Conservation (phyloP, 305 asterid species). For the Solanum hybrid region DNA sequence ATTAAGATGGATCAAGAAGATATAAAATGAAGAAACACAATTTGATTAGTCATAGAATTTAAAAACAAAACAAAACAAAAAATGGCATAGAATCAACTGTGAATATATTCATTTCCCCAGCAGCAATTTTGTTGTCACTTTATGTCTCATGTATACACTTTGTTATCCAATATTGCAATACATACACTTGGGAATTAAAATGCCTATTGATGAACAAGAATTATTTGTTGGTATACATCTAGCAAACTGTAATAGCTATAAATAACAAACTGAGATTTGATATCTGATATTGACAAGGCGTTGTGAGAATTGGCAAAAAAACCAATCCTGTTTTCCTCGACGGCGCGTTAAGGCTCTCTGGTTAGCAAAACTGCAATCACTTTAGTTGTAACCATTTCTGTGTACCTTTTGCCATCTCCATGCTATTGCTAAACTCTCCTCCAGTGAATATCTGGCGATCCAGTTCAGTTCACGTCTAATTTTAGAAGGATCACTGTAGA, state of each 20-base stretch:
- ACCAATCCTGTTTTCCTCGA: neutral
- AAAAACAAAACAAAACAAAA: neutral
- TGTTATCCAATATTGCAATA: neutral
- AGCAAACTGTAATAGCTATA: neutral
- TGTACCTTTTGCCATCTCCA: constrained; percentile 96
- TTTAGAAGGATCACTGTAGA: constrained; percentile 78
- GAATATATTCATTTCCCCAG: neutral
- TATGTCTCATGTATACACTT: neutral
- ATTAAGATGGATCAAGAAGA: neutral
- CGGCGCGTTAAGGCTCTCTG: neutral
- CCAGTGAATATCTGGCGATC: constrained; percentile 62
- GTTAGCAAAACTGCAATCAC: neutral
- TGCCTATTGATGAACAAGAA: neutral
- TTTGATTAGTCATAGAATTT: neutral
- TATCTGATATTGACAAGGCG: neutral
- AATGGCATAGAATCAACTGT: neutral
- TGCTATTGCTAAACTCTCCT: constrained; percentile 63
- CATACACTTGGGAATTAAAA: neutral
- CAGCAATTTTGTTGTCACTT: neutral
- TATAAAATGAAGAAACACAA: neutral
- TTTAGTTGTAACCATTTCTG: constrained; percentile 44
- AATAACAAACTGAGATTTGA: neutral
- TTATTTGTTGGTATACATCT: neutral
- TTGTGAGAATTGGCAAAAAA: neutral
- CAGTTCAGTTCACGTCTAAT: constrained; percentile 56